Evolutionary conservation across 2,329 filamentous ascomycete species (phyloP), one percentile per base, ranked within the genome.

Genomic region (Exutisphaerella laricina): DNA sequence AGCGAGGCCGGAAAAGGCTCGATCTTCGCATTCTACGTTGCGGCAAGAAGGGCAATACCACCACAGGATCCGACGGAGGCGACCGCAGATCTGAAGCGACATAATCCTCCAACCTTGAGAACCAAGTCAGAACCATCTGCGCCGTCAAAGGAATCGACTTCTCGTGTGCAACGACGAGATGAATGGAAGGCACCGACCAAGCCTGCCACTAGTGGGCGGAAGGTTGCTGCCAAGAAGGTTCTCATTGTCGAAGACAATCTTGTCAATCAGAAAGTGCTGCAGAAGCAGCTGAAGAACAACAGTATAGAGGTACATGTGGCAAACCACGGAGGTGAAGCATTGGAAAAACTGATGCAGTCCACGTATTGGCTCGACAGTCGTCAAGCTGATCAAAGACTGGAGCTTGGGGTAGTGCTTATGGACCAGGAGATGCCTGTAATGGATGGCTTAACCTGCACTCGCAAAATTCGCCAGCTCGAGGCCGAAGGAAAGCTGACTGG

Each of bases 21-120:
- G 62, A 85, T 78, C 0, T 88, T 88, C 62, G 82, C 79, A 20
- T 88, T 89, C 60, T 88, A 86, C 59, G 75, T 88, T 61, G 82
- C 81, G 50, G 78, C 78, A 41, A 78, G 79, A 56, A 80, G 75
- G 66, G 79, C 71, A 30, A 52, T 46, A 4, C 57, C 66, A 21
- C 66, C 67, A 4, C 30, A 58, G 45, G 49, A 59, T n/a, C 48
- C 53, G 31, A 41, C 45, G 10, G 48, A 56, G 13, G 47, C 43
- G 18, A 43, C 43, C 13, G 22, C 39, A 3, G 45, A 45, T 2
- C 14, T 48, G 28, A 53, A 46, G 22, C 40, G 47, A 12, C 41
- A 41, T 7, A 47, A 46, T 12, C 38, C 43, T 25, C 34, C 41
- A 8, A 34, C 35, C n/a, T 44, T 35, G n/a, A 45, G 48, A 20